Evolutionary conservation across 2,329 filamentous ascomycete genomes (phyloP), one percentile per base, ranked within the genome.

Genomic region (Aschersonia sp.): DNA sequence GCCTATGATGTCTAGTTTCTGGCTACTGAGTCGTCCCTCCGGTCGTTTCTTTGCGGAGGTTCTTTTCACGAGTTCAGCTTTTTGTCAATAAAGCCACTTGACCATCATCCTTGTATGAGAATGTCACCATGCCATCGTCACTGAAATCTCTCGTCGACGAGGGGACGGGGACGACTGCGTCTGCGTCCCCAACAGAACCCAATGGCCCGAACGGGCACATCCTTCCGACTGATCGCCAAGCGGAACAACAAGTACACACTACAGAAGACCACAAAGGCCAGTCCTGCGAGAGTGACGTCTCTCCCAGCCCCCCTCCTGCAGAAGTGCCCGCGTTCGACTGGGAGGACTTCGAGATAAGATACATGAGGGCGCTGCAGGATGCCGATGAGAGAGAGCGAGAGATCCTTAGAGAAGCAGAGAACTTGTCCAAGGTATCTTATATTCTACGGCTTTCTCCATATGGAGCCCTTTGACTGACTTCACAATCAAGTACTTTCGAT

Each of bases 271-370:
- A 64, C 48, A 50, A 55, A 33, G 58, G 60, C 33, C 53, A 60
- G 48, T 60, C 64, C 47, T 55, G 56, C 42, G 56, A 57, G 47
- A 61, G 59, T 46, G 52, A 53, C 46, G 56, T 58, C 44, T 65
- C 70, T 9, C 70, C 72, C n/a, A 68, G 67, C 56, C 74, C 49
- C 32, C 49, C 75, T 2, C 71, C 74, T 0, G 71, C 71, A 14
- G 64, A 67, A 46, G 65, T 86, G 51, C 64, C 68, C 47, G 66
- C 58, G 0, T 87, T 85, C 57, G 78, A 89, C 63, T 95, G 88
- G 88, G 70, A 81, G 3, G 75, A 82, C n/a, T 81, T 95, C 33
- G 74, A 88, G 61, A 59, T 68, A 1, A 76, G 78, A 42, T 94
- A 88, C 55, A 72, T 81, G 50, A 67, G 75, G 46, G 79, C 78